Base-by-base conservation (phyloP, 371 early-diverging fungal species). In the Amoeboaphelidium occidentale region DNA sequence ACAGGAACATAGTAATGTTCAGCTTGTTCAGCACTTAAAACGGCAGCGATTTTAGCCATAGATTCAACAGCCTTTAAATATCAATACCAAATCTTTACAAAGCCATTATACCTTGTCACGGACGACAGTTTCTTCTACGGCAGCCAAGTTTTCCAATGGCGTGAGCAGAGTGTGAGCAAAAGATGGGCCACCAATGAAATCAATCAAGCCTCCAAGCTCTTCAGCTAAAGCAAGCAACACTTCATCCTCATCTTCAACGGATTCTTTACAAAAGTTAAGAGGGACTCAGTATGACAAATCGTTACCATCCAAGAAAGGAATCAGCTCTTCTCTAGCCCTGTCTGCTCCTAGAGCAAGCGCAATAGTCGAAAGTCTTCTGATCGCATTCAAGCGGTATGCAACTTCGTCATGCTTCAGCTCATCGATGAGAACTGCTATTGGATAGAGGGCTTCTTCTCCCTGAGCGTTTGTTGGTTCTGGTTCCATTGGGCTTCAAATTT, bases 381-480 rank as follows among this genome's bases (percentile, higher is more conserved):
- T 83, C 51, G 94, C 89, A 54, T 85, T 85, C 48, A 93, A 72
- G 51, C 94, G 74, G 59, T 81, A 72, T 41, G 78, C 68, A 39
- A 88, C 77, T 65, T 90, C 93, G 61, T 96, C 97, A 66, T 89
- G 89, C 67, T 91, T 91, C 50, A 96, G 74, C 65, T 93, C 93
- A 69, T 96, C 97, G 62, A 92, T 80, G 52, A 89, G 64, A 44
- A 83, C 73, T 46, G 88, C 90, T 48, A 92, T 81, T 42, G 86
- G 83, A 59, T 78, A 83, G 20, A 74, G 60, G 23, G 21, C 17
- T 32, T 47, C 25, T 20, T 17, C 23, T 12, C 13, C 13, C 12
- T 45, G 2, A 17, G 23, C 1, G 3, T 14, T 45, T 1, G 21
- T n/a, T n/a, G n/a, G n/a, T n/a, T n/a, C n/a, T n/a, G n/a, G n/a